Evolutionary conservation across 1,284 basidiomycete genomes (phyloP).

Genomic region (Sphaerobolus stellatus): DNA sequence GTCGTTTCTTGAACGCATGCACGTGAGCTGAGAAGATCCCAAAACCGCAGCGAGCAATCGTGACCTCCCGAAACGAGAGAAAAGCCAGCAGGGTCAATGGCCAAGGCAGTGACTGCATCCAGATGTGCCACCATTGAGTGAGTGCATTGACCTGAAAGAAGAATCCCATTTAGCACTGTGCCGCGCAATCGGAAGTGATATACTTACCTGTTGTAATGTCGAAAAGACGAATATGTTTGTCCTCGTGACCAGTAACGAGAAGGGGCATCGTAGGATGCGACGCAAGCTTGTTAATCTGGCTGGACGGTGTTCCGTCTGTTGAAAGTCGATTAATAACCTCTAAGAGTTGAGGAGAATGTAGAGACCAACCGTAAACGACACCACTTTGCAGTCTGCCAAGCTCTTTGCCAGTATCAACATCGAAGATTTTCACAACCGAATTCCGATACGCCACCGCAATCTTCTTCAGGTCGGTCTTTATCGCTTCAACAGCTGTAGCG

Average conservation of each 20-base stretch:
- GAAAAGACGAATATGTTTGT: constrained; percentile 89
- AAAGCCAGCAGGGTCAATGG: constrained; percentile 84
- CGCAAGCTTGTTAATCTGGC: constrained; percentile 87
- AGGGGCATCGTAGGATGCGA: constrained; percentile 91
- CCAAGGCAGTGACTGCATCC: constrained; percentile 87
- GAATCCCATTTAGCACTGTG: constrained; percentile 3
- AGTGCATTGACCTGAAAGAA: constrained; percentile 68
- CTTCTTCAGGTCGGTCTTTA: constrained; percentile 76
- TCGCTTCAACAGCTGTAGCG: constrained; percentile 78
- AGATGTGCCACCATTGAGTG: constrained; percentile 90
- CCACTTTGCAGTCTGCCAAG: constrained; percentile 67
- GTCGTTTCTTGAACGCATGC: constrained; percentile 90
- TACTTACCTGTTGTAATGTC: constrained; percentile 76
- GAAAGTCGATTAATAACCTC: background rate
- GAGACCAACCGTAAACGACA: constrained; percentile 58
- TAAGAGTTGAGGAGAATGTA: constrained; percentile 4
- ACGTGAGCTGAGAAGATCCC: constrained; percentile 84
- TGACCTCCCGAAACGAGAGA: constrained; percentile 89
- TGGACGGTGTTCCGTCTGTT: constrained; percentile 65
- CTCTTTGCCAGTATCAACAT: constrained; percentile 84
- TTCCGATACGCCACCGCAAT: constrained; percentile 92
- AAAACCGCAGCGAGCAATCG: constrained; percentile 93
- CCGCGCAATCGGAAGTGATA: constrained; percentile 6
- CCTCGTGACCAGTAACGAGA: constrained; percentile 89
- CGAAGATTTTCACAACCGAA: constrained; percentile 87